A percentile compares a stretch with the other conserved stretches of the same genome.
These are phyloP conservation scores for Pouteria campechiana DNA, from an alignment of 179 eudicot species.

Conservation along the genomic window DNA sequence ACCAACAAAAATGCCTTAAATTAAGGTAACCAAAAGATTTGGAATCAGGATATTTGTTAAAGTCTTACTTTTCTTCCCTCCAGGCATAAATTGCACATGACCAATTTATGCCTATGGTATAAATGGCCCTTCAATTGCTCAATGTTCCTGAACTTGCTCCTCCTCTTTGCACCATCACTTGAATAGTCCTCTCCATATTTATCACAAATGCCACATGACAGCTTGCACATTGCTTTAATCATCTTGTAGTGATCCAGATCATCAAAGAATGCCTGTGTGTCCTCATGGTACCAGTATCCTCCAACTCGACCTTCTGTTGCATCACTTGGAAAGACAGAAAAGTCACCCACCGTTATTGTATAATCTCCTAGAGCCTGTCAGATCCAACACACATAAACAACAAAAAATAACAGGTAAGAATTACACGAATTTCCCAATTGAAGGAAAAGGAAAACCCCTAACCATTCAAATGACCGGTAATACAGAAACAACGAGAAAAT, in stretches of 20 bases:
- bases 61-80: conserved; percentile 97
- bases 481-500: too few relatives aligned
- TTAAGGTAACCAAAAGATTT: too few relatives aligned
- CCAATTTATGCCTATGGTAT: conserved; percentile 51
- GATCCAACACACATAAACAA: neutral
- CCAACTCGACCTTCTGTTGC: conserved; percentile 63
- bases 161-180: conserved; percentile 33
- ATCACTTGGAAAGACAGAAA: conserved; percentile 45
- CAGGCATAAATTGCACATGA: conserved; percentile 90
- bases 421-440: too few relatives aligned
- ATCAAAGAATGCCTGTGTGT: conserved; percentile 73
- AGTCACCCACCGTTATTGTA: conserved; percentile 54
- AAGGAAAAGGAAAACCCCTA: too few relatives aligned
- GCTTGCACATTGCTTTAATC: conserved; percentile 92
- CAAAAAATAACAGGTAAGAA: too few relatives aligned
- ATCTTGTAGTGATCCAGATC: conserved; percentile 85
- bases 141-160: conserved; percentile 55
- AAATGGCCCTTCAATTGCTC: conserved; percentile 88
- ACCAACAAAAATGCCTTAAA: too few relatives aligned
- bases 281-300: conserved; percentile 83
- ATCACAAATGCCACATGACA: conserved; percentile 84
- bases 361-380: conserved; percentile 85
- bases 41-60: too few relatives aligned
- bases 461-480: too few relatives aligned
- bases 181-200: conserved; percentile 28